Evolutionary conservation across 352 stramenopile species (phyloP).

Genomic region (Globisporangium spinosum): DNA sequence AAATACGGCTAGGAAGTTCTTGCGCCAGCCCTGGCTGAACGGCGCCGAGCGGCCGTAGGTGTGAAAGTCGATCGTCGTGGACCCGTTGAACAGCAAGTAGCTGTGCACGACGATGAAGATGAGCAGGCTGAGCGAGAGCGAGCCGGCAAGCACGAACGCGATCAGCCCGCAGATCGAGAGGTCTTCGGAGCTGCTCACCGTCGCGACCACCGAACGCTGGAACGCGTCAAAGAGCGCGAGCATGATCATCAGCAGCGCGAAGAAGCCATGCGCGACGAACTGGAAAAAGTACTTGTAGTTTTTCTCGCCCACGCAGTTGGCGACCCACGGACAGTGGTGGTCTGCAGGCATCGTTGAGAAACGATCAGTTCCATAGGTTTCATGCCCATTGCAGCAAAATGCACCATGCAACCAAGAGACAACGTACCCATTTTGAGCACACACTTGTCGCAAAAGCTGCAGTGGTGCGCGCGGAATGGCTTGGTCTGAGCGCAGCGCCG

Average conservation of each 20-base stretch:
- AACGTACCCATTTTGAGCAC: constrained; percentile 81
- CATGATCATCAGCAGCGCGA: constrained; percentile 60
- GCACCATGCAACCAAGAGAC: neutral
- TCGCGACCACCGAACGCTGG: constrained; percentile 23
- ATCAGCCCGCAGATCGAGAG: constrained; percentile 53
- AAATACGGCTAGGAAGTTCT: constrained; percentile 53
- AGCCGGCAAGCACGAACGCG: constrained; percentile 67
- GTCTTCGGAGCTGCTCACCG: constrained; percentile 25
- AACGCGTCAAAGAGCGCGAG: constrained; percentile 54
- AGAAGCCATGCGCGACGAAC: constrained; percentile 76
- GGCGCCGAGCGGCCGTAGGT: constrained; percentile 58
- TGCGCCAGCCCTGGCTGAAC: constrained; percentile 65
- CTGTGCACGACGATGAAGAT: constrained; percentile 73
- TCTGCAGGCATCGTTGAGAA: constrained; percentile 48
- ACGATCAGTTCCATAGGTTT: neutral
- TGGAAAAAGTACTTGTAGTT: constrained; percentile 90
- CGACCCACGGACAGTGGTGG: constrained; percentile 97
- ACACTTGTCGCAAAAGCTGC: constrained; percentile 83
- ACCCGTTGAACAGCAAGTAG: constrained; percentile 58
- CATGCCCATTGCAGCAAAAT: neutral
- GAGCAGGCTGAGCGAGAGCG: constrained; percentile 63
- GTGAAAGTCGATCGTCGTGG: constrained; percentile 81
- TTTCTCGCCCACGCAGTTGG: constrained; percentile 74
- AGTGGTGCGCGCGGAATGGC: constrained; percentile 81
- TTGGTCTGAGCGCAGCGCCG: constrained; percentile 68